Conservation (phyloP, 495 filamentous ascomycete species). For the Podospora australis region DNA sequence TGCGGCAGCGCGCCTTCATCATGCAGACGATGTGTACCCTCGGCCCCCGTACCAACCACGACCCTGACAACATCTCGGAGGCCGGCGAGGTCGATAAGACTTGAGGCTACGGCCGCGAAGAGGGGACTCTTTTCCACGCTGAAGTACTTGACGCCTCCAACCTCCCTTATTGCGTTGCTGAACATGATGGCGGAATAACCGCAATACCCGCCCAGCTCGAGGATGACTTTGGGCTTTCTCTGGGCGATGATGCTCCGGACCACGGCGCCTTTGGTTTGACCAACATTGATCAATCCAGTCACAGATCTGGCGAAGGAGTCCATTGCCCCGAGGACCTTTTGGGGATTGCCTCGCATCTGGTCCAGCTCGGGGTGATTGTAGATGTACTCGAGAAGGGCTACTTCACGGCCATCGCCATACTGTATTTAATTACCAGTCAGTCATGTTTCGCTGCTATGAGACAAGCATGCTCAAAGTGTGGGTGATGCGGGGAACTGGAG, state of each 20-base stretch:
- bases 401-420: constrained; percentile 68
- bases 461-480: constrained; percentile 45
- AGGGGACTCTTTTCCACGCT: constrained; percentile 63
- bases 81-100: constrained; percentile 61
- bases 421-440: constrained; percentile 22
- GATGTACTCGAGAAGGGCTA: constrained; percentile 63
- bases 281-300: constrained; percentile 75
- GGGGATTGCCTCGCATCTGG: constrained; percentile 56
- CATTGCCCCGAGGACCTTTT: constrained; percentile 58
- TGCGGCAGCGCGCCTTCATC: constrained; percentile 38
- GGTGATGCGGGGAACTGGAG: neutral
- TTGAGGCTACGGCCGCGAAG: constrained; percentile 56
- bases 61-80: constrained; percentile 60
- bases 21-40: constrained; percentile 50
- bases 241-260: constrained; percentile 58
- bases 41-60: constrained; percentile 57
- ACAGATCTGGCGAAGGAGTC: constrained; percentile 61
- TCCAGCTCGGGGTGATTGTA: constrained; percentile 49
- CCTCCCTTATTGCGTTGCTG: constrained; percentile 51
- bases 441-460: too few relatives aligned
- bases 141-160: constrained; percentile 55
- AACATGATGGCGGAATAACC: constrained; percentile 75
- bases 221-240: constrained; percentile 58
- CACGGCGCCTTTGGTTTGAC: constrained; percentile 62
- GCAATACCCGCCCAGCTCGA: constrained; percentile 77